Conservation (phyloP, 441 rosid genomes). For the Euphorbia corollata region DNA sequence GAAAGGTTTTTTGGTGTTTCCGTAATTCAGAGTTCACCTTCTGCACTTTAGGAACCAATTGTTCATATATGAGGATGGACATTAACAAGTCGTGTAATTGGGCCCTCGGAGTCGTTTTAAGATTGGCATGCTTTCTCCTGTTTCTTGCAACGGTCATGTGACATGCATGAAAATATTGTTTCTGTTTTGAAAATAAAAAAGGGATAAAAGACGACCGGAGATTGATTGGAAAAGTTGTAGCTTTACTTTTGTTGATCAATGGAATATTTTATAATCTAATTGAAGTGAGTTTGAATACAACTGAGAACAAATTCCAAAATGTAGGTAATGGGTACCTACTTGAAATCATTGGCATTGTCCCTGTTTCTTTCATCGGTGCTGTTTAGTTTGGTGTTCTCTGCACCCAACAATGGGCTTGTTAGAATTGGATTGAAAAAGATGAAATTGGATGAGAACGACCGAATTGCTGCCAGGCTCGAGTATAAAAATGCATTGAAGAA, state of each 20-base stretch:
- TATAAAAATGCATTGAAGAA: constrained; percentile 34
- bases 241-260: not conserved
- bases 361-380: constrained; percentile 36
- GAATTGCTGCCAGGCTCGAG: constrained; percentile 37
- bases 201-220: not conserved
- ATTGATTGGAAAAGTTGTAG: not conserved
- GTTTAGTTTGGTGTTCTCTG: constrained; percentile 30
- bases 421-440: constrained; percentile 62
- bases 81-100: no score
- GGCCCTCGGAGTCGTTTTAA: no score
- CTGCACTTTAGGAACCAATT: no score
- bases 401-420: constrained; percentile 35
- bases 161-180: no score
- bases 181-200: not conserved
- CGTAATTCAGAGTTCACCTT: no score
- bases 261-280: not conserved
- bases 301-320: constrained; percentile 9
- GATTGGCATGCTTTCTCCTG: no score
- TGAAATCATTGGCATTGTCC: constrained; percentile 22
- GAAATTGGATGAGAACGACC: constrained; percentile 39
- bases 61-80: no score
- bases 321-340: constrained; percentile 41
- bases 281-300: not conserved
- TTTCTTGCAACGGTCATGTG: no score
- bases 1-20: no score